These are phyloP conservation scores for Backusella luteola DNA, from an alignment of 192 early-diverging fungal species.

Conservation along the genomic window DNA sequence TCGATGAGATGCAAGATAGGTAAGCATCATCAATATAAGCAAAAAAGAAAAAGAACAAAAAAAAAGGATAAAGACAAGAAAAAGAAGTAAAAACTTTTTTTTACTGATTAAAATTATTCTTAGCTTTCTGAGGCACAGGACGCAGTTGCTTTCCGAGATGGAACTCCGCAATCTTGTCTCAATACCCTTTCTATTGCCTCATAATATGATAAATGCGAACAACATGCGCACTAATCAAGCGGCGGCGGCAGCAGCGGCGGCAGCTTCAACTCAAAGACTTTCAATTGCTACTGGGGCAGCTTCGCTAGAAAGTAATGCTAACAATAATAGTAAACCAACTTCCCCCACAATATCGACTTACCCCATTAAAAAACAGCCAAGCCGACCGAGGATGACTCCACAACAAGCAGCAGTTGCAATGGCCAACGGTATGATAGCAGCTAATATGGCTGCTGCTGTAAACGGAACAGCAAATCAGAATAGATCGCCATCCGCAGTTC, in stretches of 20 bases:
- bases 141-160: slow-evolving; percentile 21
- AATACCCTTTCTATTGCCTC: slow-evolving; percentile 27
- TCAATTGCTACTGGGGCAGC: slow-evolving; percentile 5
- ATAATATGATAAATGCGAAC: slow-evolving; percentile 18
- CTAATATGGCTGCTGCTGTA: slow-evolving; percentile 32
- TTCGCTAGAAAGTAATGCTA: neutral
- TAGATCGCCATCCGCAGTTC: slow-evolving; percentile 14
- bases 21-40: neutral
- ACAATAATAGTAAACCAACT: neutral
- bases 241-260: neutral
- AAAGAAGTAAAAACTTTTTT: slow-evolving; percentile 4
- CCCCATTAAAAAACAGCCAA: slow-evolving; percentile 21
- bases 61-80: slow-evolving; percentile 4
- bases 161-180: slow-evolving; percentile 32
- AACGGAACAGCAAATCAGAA: slow-evolving; percentile 20
- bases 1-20: slow-evolving; percentile 31
- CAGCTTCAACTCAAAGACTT: slow-evolving; percentile 7
- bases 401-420: slow-evolving; percentile 30
- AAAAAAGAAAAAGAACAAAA: neutral
- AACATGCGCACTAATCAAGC: slow-evolving; percentile 10
- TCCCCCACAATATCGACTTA: neutral
- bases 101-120: slow-evolving; percentile 1
- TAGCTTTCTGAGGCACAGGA: slow-evolving; percentile 28
- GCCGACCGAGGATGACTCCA: slow-evolving; percentile 26
- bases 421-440: slow-evolving; percentile 35